phyloP scores from a whole-genome alignment of 305 asterid species.

The Fraxinus nigra region DNA sequence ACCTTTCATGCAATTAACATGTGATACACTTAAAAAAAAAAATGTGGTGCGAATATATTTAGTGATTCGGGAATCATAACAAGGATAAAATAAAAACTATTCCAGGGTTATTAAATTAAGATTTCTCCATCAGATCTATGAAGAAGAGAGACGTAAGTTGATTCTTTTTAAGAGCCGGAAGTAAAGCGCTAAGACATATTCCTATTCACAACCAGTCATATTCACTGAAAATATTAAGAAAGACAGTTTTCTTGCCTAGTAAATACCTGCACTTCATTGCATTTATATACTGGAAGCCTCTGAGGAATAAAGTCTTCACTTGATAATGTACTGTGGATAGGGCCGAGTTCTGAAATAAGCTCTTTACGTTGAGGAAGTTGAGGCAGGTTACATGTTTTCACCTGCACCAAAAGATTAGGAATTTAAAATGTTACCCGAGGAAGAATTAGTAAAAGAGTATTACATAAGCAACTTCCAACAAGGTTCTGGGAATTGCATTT shows the following conservation, averaged over 20 bases:
- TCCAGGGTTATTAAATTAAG: neutral
- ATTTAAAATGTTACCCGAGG: neutral
- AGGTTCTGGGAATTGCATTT: neutral
- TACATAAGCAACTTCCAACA: constrained; percentile 9
- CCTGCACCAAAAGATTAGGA: constrained; percentile 41
- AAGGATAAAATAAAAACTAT: neutral
- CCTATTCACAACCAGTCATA: neutral
- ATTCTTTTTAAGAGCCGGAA: constrained; percentile 21
- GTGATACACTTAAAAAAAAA: neutral
- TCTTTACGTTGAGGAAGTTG: constrained; percentile 62
- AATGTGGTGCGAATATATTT: neutral
- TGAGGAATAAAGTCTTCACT: constrained; percentile 48
- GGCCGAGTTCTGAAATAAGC: constrained; percentile 67
- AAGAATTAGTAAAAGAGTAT: neutral
- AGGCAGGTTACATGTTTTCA: constrained; percentile 64
- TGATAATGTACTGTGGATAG: constrained; percentile 58
- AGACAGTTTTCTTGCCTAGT: neutral
- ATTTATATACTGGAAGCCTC: constrained; percentile 71
- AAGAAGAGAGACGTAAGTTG: constrained; percentile 22
- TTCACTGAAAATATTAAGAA: neutral
- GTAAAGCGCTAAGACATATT: constrained; percentile 4
- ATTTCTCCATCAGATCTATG: neutral
- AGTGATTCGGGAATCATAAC: neutral
- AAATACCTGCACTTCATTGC: constrained; percentile 74
- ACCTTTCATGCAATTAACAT: neutral